Evolutionary conservation across 768 basidiomycete genomes (phyloP), one percentile per base, ranked within the genome.

Genomic region (Trametopsis cervina): DNA sequence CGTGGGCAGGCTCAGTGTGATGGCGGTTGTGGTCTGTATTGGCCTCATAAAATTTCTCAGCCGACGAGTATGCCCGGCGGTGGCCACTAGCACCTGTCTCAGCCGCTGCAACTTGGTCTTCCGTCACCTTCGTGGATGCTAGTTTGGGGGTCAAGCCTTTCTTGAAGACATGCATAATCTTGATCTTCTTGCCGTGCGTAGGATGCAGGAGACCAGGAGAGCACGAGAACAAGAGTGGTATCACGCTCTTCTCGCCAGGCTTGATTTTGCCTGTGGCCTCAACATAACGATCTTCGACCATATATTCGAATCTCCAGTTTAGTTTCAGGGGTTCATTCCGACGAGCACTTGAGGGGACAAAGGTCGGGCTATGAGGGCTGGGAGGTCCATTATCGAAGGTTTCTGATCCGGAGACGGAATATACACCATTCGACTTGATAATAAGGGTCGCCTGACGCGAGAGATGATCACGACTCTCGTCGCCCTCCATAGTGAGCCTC

Each of bases 221-320:
- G 58, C 89, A 91, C 15, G 79, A 75, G 62, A 90, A 89, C 15
- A 76, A 76, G 20, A 90, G 63, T 2, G 89, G 89, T 1, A 79
- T 85, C 47, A 89, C 58, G 1, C 69, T 71, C 67, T 84, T 87
- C 65, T 91, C 90, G 13, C 84, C 85, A 4, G 73, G 68, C 67
- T 37, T 20, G 35, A 3, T 42, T 27, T 12, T 35, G 41, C 5
- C 61, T 61, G 20, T 76, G 71, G 20, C 66, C 64, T 45, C 69
- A 64, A 25, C 11, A n/a, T 12, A 24, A 26, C 78, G 71, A 53
- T 88, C 80, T 35, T 77, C 76, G 9, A 93, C 84, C 25, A 81
- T 58, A 60, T 93, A 93, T 47, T 87, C 84, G 53, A 93, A 84
- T 47, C 78, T 77, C 91, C 90, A 92, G 20, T 68, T 66, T 15